These are phyloP conservation scores for Gossypium gossypioides DNA, from an alignment of 441 rosid species.

Conservation along the genomic window DNA sequence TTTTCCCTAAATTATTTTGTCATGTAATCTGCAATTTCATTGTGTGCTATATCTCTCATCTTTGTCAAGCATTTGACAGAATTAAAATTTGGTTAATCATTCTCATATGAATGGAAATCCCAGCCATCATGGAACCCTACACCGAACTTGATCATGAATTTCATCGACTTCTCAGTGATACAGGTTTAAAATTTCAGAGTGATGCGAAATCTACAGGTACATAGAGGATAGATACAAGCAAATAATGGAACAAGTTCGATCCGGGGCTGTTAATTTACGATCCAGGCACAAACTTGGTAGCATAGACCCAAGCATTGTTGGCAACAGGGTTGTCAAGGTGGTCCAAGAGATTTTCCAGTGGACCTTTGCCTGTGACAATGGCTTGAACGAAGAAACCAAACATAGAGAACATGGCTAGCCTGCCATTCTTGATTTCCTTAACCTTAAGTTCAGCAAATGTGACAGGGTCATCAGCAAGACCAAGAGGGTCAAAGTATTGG, in stretches of 20 bases:
- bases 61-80: neutral
- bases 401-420: slow-evolving; percentile 96
- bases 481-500: slow-evolving; percentile 77
- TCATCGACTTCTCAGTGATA: slow-evolving; percentile 12
- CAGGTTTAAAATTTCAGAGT: neutral
- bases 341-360: slow-evolving; percentile 78
- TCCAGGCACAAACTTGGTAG: slow-evolving; percentile 82
- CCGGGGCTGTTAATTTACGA: slow-evolving; percentile 25
- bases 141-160: neutral
- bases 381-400: slow-evolving; percentile 95
- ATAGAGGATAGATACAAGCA: slow-evolving; percentile 2
- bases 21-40: neutral
- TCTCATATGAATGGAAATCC: neutral
- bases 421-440: slow-evolving; percentile 86
- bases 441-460: slow-evolving; percentile 91
- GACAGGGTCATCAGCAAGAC: slow-evolving; percentile 74
- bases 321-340: slow-evolving; percentile 89
- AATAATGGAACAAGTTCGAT: neutral
- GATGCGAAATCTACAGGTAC: slow-evolving; percentile 7
- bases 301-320: slow-evolving; percentile 89
- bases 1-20: neutral
- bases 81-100: neutral
- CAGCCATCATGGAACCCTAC: neutral
- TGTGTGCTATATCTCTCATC: neutral
- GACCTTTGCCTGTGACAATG: slow-evolving; percentile 90